phyloP scores from a whole-genome alignment of 2,329 filamentous ascomycete species.

The Pseudocercospora macadamiae region DNA sequence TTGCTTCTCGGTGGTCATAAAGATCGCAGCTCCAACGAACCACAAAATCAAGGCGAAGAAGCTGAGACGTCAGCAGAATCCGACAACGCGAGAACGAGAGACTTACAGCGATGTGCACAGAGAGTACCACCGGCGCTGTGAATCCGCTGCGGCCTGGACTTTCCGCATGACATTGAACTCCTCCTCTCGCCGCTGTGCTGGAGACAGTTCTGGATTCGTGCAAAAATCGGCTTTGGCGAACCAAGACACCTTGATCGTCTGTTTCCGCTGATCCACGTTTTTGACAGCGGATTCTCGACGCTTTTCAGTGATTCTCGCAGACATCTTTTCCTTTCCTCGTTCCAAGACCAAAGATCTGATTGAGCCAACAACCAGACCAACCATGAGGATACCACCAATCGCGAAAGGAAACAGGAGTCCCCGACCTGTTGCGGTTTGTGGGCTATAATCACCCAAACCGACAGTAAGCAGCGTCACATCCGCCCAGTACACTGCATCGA shows the following conservation, averaged over 20 bases:
- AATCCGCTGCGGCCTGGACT: constrained; percentile 46
- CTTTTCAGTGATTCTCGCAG: constrained; percentile 54
- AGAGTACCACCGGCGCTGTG: constrained; percentile 47
- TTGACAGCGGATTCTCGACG: constrained; percentile 48
- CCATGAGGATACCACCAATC: constrained; percentile 57
- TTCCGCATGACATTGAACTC: constrained; percentile 55
- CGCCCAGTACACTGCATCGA: constrained; percentile 60
- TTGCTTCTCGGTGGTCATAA: constrained; percentile 50
- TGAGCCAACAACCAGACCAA: constrained; percentile 60
- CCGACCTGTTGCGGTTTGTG: constrained; percentile 53
- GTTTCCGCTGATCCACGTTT: constrained; percentile 42
- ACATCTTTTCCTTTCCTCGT: constrained; percentile 46
- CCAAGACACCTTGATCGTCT: constrained; percentile 47
- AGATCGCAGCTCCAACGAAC: constrained; percentile 55
- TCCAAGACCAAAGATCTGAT: constrained; percentile 56
- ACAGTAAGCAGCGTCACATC: constrained; percentile 61
- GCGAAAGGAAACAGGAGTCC: constrained; percentile 58
- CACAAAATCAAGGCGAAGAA: constrained; percentile 48
- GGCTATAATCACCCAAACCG: constrained; percentile 56
- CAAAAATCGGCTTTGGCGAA: constrained; percentile 47
- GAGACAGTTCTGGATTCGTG: constrained; percentile 43
- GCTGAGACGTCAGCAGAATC: not conserved
- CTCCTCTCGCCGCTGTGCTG: constrained; percentile 47
- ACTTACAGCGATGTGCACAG: constrained; percentile 39
- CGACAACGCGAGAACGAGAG: too few relatives aligned